Evolutionary conservation across 805 yeast species (phyloP), one percentile per base, ranked within the genome.

Genomic region (Lipomyces orientalis): DNA sequence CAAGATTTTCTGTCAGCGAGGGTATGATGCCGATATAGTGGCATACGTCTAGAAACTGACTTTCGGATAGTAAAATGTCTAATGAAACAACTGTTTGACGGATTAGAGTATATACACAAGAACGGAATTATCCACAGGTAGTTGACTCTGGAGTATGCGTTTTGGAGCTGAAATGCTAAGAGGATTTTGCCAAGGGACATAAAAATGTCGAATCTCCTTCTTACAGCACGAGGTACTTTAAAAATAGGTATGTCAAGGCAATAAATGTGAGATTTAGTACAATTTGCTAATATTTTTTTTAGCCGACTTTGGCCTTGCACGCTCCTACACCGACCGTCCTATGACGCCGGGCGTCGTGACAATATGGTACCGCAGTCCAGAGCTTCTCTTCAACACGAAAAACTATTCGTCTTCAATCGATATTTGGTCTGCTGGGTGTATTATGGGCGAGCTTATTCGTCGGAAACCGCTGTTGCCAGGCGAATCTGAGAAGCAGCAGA

Each of bases 281-380:
- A 14, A n/a, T 43, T 8, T 43, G 8, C 16, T 12, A 22, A 25
- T 37, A 6, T n/a, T 19, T 10, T 19, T 10, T 54, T 56, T 51
- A 63, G 69, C 69, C 16, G 73, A 70, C 29, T 64, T 71, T 29
- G 73, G 73, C 8, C 64, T 69, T 14, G 73, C 73, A 2, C 90
- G 82, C 56, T 58, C 71, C 39, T 63, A 37, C 37, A 39, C 46
- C 34, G 66, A 61, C 55, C 67, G 68, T 1, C 65, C 73, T 35
- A 54, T 71, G 64, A 65, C 71, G 4, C 65, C 70, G 2, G 39
- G 56, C 22, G 98, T 94, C 55, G 94, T 94, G 62, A 94, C 99
- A 0, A 81, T 93, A 49, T 94, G 99, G 98, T 94, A 94, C 77
- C 85, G 98, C 68, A 97, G 98, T 0, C 98, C 98, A 0, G 99